Evolutionary conservation across 345 rosid genomes (phyloP), one percentile per base, ranked within the genome.

Genomic region (Erysimum cheiranthoides): DNA sequence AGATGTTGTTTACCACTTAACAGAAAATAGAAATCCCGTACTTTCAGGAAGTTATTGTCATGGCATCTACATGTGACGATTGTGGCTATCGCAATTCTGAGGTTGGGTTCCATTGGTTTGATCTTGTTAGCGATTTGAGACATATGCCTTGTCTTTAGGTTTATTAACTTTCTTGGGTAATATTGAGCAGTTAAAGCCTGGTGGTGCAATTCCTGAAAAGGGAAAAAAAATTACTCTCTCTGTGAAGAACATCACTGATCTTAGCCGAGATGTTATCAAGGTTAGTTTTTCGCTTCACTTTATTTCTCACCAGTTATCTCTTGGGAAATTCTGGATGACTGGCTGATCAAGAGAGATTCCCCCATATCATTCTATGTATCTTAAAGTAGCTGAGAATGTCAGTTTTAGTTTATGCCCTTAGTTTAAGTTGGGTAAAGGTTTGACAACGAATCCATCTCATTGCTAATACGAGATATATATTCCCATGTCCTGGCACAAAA

Each of bases 71-170:
- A 8, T 90, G 97, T 56, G 97, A 90, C 61, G 71, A 78, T 16
- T 94, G 97, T 84, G 98, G 98, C 67, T 94, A 92, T 71, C 93
- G 98, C 50, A 95, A 82, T 76, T 95, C 99, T 71, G 96, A 95
- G 99, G 99, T 95, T 65, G 38, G 91, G 61, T 49, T 10, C 59
- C 32, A 38, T 71, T 38, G 42, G 49, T 57, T 64, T 65, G 30
- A 42, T 65, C 11, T 30, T 47, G 40, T 43, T 62, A 30, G 54
- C 53, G 18, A 25, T 61, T 35, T 35, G n/a, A 49, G 59, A 31
- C 17, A 58, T 30, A 34, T 32, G 21, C 52, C 6, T 68, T 35
- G 34, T 45, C 16, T 78, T 71, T 58, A 34, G 25, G 36, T 74
- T 74, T 40, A 58, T 74, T 59, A 11, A 51, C 76, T 64, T 32